phyloP scores from a whole-genome alignment of 116 monocot species.

The Cymodocea nodosa region DNA sequence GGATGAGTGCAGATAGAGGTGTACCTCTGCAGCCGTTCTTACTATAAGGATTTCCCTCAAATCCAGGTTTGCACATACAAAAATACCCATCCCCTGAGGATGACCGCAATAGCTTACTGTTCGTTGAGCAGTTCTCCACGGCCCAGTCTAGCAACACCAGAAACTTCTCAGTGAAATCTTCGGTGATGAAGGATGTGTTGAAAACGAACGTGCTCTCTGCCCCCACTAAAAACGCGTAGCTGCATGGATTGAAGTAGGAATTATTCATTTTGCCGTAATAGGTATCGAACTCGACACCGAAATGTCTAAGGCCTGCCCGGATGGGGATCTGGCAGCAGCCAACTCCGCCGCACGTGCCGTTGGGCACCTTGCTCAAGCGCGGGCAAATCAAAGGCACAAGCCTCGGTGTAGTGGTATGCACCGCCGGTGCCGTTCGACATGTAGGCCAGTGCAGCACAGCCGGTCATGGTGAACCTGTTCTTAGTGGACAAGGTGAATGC shows the following conservation, averaged over 20 bases:
- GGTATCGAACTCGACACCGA: not conserved
- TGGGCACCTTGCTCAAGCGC: not conserved
- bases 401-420: not conserved
- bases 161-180: not conserved
- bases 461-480: conserved; percentile 22
- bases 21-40: too few relatives aligned
- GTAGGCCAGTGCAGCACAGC: conserved; percentile 17
- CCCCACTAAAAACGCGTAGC: conserved; percentile 16
- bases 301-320: conserved; percentile 3
- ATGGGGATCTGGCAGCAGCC: conserved; percentile 23
- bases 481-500: conserved; percentile 12
- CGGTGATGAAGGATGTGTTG: not conserved
- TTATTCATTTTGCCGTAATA: too few relatives aligned
- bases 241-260: conserved; percentile 3
- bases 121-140: conserved; percentile 11
- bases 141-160: conserved; percentile 41
- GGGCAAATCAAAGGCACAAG: conserved; percentile 13
- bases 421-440: not conserved
- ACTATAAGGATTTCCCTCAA: too few relatives aligned
- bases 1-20: too few relatives aligned
- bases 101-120: conserved; percentile 10
- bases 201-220: conserved; percentile 3
- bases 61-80: too few relatives aligned
- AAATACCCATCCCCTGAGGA: conserved; percentile 17
- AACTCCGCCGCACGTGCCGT: conserved; percentile 18